Evolutionary conservation across 345 rosid genomes (phyloP), one percentile per base, ranked within the genome.

Genomic region (Durio zibethinus): DNA sequence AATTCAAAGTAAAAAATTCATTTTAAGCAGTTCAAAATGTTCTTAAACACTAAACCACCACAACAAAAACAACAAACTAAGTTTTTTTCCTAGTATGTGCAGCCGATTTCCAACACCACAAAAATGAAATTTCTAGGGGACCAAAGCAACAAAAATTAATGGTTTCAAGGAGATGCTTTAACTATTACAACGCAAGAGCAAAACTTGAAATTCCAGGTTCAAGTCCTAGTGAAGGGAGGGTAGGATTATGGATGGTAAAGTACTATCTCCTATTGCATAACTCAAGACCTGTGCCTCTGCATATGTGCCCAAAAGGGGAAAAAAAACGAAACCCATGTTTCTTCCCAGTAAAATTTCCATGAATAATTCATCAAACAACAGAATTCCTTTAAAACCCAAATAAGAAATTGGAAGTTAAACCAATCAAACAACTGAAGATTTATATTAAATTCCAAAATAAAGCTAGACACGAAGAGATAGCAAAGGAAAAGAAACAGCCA

Each of bases 351-450:
- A 25, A 5, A 66, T 21, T 14, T 42, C 50, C 43, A 33, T n/a
- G 16, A 47, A 48, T 45, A 71, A 36, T 67, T 40, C 16, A 21
- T n/a, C 74, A 23, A 59, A 25, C 43, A 23, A 80, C 33, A 59
- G 47, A 69, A 42, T 61, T 35, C 45, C 76, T 18, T 16, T 9
- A 16, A 47, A 75, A 23, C 61, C 20, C 18, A 48, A 31, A 59
- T 25, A 52, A 53, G 63, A 52, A 72, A 36, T 47, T 3, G 43
- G 33, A n/a, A 72, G 21, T 23, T 56, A 80, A 76, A 48, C 42
- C 14, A 33, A 72, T 52, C 47, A 72, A 52, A 33, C 31, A 48
- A 38, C 53, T 21, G n/a, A 45, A 56, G 10, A 14, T 6, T 71
- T 35, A 27, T 66, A 12, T 36, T 1, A 21, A 47, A 23, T 57